phyloP scores from a whole-genome alignment of 2,329 filamentous ascomycete species.

The Apiospora hydei region DNA sequence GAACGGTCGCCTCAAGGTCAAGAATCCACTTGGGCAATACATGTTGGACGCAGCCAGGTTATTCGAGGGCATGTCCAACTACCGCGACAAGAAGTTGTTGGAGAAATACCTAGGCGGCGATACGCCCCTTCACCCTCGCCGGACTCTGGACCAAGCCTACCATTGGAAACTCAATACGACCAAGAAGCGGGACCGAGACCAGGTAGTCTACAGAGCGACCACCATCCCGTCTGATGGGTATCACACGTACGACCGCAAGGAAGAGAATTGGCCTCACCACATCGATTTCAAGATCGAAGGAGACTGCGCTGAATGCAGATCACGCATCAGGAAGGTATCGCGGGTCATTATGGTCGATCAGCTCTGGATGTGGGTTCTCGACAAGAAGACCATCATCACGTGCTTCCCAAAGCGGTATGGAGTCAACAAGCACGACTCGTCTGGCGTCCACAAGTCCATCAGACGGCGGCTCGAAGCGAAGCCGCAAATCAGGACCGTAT shows the following conservation, averaged over 20 bases:
- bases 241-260: slow-evolving; percentile 31
- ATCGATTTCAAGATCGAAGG: slow-evolving; percentile 24
- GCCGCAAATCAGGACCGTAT: slow-evolving; percentile 45
- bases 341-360: slow-evolving; percentile 52
- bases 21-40: slow-evolving; percentile 37
- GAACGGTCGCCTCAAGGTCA: slow-evolving; percentile 26
- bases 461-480: slow-evolving; percentile 37
- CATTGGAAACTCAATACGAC: slow-evolving; percentile 50
- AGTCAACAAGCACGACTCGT: slow-evolving; percentile 47
- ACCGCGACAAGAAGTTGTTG: slow-evolving; percentile 45
- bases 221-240: slow-evolving; percentile 34
- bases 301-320: slow-evolving; percentile 29
- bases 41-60: slow-evolving; percentile 36
- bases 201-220: slow-evolving; percentile 51
- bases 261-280: slow-evolving; percentile 24
- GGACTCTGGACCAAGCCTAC: slow-evolving; percentile 56
- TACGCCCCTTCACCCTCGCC: slow-evolving; percentile 49
- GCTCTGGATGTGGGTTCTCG: slow-evolving; percentile 53
- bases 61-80: slow-evolving; percentile 46
- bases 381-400: slow-evolving; percentile 47
- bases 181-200: slow-evolving; percentile 47
- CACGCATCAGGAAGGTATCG: slow-evolving; percentile 32
- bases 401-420: slow-evolving; percentile 52
- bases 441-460: slow-evolving; percentile 50
- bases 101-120: slow-evolving; percentile 43